phyloP scores from a whole-genome alignment of 352 stramenopile species.

The Globisporangium recalcitrans region DNA sequence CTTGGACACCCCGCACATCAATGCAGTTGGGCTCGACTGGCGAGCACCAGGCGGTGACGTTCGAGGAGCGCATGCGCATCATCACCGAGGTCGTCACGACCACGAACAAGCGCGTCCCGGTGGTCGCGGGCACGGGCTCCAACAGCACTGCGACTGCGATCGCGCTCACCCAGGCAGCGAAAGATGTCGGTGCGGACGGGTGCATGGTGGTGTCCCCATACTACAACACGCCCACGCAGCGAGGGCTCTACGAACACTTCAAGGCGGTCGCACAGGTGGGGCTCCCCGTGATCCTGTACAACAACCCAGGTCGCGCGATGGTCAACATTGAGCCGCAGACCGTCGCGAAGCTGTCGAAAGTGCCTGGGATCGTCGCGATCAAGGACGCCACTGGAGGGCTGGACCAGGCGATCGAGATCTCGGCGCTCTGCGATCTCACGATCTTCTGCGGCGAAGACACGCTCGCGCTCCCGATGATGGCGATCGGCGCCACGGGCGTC shows the following conservation, averaged over 20 bases:
- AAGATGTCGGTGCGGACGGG: conserved; percentile 92
- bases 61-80: conserved; percentile 93
- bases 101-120: conserved; percentile 77
- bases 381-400: conserved; percentile 96
- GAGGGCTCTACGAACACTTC: conserved; percentile 93
- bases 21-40: conserved; percentile 93
- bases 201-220: conserved; percentile 96
- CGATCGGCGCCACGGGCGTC: conserved; percentile 83
- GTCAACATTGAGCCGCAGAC: conserved; percentile 48
- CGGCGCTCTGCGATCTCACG: conserved; percentile 85
- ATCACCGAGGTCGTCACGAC: conserved; percentile 87
- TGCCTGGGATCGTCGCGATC: conserved; percentile 84
- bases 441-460: conserved; percentile 90
- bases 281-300: conserved; percentile 95
- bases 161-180: conserved; percentile 82
- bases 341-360: background rate
- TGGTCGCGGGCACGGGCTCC: conserved; percentile 94
- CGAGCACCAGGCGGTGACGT: conserved; percentile 93
- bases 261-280: conserved; percentile 80
- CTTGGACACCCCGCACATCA: background rate
- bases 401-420: conserved; percentile 79
- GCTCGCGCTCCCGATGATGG: conserved; percentile 87
- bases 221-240: conserved; percentile 98
- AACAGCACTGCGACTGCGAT: conserved; percentile 88
- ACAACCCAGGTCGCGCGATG: conserved; percentile 92